phyloP scores from a whole-genome alignment of 129 eudicot genomes.

The Helichrysum umbraculigerum region DNA sequence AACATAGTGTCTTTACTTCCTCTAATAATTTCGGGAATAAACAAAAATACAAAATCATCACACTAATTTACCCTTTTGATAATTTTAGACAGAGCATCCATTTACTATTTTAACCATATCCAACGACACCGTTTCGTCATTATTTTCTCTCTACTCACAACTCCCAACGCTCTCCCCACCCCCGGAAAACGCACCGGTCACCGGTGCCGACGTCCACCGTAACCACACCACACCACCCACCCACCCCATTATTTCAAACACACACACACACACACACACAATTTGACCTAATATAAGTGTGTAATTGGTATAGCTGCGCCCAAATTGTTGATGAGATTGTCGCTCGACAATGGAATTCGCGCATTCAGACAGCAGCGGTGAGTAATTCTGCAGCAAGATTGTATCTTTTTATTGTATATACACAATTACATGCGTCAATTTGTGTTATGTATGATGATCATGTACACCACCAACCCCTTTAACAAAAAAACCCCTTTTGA shows the following conservation, averaged over 20 bases:
- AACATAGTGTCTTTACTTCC: too few species aligned
- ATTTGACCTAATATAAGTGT: background rate
- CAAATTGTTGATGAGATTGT: conserved; percentile 37
- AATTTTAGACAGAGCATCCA: background rate
- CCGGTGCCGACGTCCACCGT: conserved; percentile 27
- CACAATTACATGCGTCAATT: background rate
- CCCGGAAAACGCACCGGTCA: conserved; percentile 32
- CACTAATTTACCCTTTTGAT: background rate
- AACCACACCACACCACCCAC: background rate
- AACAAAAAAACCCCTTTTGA: conserved; percentile 15
- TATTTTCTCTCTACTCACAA: conserved; percentile 17
- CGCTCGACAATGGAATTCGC: conserved; percentile 49
- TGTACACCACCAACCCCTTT: background rate
- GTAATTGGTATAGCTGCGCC: conserved; percentile 3
- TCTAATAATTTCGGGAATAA: too few species aligned
- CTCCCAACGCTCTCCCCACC: conserved; percentile 23
- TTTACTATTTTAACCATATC: conserved; percentile 29
- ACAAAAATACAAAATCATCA: background rate
- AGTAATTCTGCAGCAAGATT: conserved; percentile 34
- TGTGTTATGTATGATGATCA: background rate
- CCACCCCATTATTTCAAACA: conserved; percentile 10
- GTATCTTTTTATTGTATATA: background rate
- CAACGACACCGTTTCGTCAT: conserved; percentile 33
- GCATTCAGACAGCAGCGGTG: conserved; percentile 62
- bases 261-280: background rate